A percentile compares a stretch with the other conserved stretches of the same genome.
Evolutionary conservation across 106 monocot genomes (phyloP).

Genomic region (Narthecium ossifragum): DNA sequence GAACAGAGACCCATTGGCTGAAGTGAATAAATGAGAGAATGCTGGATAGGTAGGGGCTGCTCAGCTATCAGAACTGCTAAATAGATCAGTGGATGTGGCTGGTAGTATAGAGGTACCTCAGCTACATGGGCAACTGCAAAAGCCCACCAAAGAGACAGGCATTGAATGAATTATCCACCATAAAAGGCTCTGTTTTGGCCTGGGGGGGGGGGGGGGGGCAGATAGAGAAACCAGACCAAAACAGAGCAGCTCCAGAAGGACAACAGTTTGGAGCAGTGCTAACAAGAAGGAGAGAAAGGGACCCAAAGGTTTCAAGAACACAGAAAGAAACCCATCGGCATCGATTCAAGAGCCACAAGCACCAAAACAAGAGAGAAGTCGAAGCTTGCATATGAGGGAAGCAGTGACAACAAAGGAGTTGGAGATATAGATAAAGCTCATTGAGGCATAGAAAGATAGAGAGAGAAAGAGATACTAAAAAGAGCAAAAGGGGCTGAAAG

Average conservation of each 20-base stretch:
- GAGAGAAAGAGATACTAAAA: constrained; percentile 1
- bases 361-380: background rate
- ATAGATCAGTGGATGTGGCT: background rate
- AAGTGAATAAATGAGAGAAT: background rate
- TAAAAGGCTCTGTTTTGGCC: background rate
- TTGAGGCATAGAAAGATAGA: background rate
- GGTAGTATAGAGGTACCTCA: background rate
- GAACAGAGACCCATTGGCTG: background rate
- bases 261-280: background rate
- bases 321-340: background rate
- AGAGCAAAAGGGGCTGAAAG: background rate
- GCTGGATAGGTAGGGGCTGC: too few relatives aligned
- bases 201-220: background rate
- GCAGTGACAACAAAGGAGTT: background rate
- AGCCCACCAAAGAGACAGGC: background rate
- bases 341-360: background rate
- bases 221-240: too few relatives aligned
- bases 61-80: too few relatives aligned
- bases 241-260: too few relatives aligned
- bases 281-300: background rate
- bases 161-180: background rate
- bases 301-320: background rate
- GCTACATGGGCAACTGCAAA: too few relatives aligned
- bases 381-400: too few relatives aligned
- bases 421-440: background rate